Conservation (phyloP, 441 rosid genomes). For the Pelargonium cotyledonis region DNA sequence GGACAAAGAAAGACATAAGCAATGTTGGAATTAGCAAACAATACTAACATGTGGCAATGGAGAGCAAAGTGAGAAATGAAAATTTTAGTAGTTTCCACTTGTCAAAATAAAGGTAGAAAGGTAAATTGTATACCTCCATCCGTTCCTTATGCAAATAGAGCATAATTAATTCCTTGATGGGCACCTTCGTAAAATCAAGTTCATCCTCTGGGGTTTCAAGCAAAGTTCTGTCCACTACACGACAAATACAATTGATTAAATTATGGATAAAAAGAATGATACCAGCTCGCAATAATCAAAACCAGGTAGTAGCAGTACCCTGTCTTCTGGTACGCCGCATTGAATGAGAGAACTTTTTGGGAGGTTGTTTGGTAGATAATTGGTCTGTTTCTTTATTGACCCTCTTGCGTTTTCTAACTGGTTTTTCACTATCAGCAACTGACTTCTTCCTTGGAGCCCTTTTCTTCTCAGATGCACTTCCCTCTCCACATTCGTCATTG, state of each 20-base stretch:
- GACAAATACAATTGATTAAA: constrained; percentile 4
- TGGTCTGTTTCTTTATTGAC: constrained; percentile 31
- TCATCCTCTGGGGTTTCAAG: constrained; percentile 76
- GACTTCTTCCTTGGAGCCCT: constrained; percentile 36
- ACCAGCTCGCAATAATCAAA: not conserved
- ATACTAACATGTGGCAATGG: too few relatives aligned
- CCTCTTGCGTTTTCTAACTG: constrained; percentile 39
- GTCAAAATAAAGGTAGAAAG: not conserved
- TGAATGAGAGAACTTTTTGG: constrained; percentile 67
- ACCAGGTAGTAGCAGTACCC: constrained; percentile 29
- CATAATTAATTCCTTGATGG: constrained; percentile 62
- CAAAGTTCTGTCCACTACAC: constrained; percentile 54
- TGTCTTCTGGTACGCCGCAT: constrained; percentile 55
- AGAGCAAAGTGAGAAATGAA: too few relatives aligned
- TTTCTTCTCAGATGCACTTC: constrained; percentile 23
- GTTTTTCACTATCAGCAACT: constrained; percentile 24
- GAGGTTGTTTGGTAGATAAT: constrained; percentile 33
- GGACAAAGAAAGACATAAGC: not conserved
- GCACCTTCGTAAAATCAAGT: constrained; percentile 42
- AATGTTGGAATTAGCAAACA: not conserved
- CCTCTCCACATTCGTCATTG: constrained; percentile 22
- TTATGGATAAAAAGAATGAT: not conserved
- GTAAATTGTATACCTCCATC: constrained; percentile 37
- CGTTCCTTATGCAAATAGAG: constrained; percentile 62
- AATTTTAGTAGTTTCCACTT: not conserved